Evolutionary conservation across 2,329 filamentous ascomycete species (phyloP).

Genomic region (Hysterium pulicare): DNA sequence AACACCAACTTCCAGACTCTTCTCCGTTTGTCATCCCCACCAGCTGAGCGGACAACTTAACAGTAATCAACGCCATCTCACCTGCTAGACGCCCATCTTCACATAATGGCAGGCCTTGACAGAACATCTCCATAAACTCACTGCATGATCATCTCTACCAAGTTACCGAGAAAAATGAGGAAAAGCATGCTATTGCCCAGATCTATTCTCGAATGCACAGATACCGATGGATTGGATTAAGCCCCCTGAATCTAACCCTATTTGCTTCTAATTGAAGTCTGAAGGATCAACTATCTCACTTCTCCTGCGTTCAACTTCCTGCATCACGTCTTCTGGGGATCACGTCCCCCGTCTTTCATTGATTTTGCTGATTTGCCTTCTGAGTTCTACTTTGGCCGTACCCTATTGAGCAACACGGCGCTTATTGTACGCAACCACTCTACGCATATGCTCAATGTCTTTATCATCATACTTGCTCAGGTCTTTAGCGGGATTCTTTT

Average conservation of each 20-base stretch:
- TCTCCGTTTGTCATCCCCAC: slow-evolving; percentile 4
- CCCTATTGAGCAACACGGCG: slow-evolving; percentile 64
- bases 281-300: background rate
- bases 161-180: no score
- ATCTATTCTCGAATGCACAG: slow-evolving; percentile 1
- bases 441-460: slow-evolving; percentile 59
- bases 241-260: slow-evolving; percentile 15
- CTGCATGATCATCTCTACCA: no score
- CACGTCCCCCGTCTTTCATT: slow-evolving; percentile 62
- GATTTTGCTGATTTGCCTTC: slow-evolving; percentile 55
- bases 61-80: slow-evolving; percentile 16
- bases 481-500: slow-evolving; percentile 59
- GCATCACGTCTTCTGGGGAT: slow-evolving; percentile 34
- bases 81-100: slow-evolving; percentile 27
- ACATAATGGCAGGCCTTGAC: slow-evolving; percentile 1
- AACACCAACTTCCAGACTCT: background rate
- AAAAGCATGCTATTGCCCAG: no score
- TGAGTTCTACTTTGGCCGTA: slow-evolving; percentile 54
- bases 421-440: slow-evolving; percentile 64
- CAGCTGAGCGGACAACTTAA: slow-evolving; percentile 10
- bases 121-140: slow-evolving; percentile 4
- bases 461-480: slow-evolving; percentile 55
- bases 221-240: background rate
- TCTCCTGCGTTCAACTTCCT: no score
- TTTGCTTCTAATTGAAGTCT: slow-evolving; percentile 23